Evolutionary conservation across 345 rosid species (phyloP), one percentile per base, ranked within the genome.

Genomic region (Trapa incisa): DNA sequence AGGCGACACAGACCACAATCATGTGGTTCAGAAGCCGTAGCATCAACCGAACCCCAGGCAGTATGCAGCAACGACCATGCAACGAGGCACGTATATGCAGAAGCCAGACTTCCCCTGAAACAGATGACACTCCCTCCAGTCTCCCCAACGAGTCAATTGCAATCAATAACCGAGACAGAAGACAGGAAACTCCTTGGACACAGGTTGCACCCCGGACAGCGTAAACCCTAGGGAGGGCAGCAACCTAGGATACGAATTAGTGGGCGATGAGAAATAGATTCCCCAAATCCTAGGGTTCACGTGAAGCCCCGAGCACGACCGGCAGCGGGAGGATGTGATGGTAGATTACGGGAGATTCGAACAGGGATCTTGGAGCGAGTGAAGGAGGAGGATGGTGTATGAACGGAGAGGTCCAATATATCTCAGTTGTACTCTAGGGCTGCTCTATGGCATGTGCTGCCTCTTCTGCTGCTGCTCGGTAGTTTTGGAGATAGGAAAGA

Each of bases 241-340:
- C 60, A n/a, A n/a, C 66, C 66, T 6, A 64, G n/a, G 13, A 37
- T 10, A 37, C 29, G 29, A 39, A 61, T 5, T 5, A 22, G 65
- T 33, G 42, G 13, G 47, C 6, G 32, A 36, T 1, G 65, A 9
- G 35, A 22, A 62, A 38, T 7, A 62, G 43, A 37, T 36, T 17
- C 65, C 43, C 45, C 65, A 15, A n/a, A 62, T 62, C 65, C 65
- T 62, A 62, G 65, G 65, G 65, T 37, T 62, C n/a, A 15, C 35
- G 8, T 43, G 37, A 16, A 12, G 65, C 65, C 22, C 65, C 22
- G 65, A 6, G 35, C n/a, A 37, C 39, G 29, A 22, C 29, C 29
- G 29, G 29, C 29, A 32, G 38, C 64, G 38, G 64, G 13, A 14
- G 64, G 64, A 37, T 14, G 37, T 11, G 38, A 32, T 22, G 29